Evolutionary conservation across 306 rosid genomes (phyloP).

Genomic region (Ziziphus jujuba): DNA sequence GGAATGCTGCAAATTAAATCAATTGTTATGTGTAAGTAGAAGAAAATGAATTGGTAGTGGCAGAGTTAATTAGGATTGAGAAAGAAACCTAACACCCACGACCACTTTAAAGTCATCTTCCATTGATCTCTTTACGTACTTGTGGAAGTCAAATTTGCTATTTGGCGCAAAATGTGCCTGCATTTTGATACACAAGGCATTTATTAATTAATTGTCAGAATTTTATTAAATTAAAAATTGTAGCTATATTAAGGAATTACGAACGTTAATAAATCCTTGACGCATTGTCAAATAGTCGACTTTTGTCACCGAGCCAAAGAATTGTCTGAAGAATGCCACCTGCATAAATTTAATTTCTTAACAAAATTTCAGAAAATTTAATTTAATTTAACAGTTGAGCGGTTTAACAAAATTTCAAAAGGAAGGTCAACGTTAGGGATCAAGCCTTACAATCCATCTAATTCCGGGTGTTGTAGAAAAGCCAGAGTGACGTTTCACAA

Average conservation of each 20-base stretch:
- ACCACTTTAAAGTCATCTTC: constrained; percentile 78
- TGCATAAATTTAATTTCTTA: neutral
- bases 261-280: constrained; percentile 66
- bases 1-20: constrained; percentile 48
- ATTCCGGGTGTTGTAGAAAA: constrained; percentile 52
- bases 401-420: too few relatives aligned
- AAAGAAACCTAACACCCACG: constrained; percentile 58
- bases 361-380: too few relatives aligned
- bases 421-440: too few relatives aligned
- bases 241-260: neutral
- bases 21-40: neutral
- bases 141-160: constrained; percentile 66
- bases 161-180: constrained; percentile 70
- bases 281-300: constrained; percentile 78
- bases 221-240: neutral
- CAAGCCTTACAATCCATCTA: constrained; percentile 60
- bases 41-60: neutral
- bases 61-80: neutral
- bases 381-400: too few relatives aligned
- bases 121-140: constrained; percentile 68
- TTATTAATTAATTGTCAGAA: neutral
- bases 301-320: constrained; percentile 54
- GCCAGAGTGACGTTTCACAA: constrained; percentile 66
- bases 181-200: neutral
- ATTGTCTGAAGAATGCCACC: constrained; percentile 70